Conservation (phyloP, 306 rosid species). For the Vigna trinervia region DNA sequence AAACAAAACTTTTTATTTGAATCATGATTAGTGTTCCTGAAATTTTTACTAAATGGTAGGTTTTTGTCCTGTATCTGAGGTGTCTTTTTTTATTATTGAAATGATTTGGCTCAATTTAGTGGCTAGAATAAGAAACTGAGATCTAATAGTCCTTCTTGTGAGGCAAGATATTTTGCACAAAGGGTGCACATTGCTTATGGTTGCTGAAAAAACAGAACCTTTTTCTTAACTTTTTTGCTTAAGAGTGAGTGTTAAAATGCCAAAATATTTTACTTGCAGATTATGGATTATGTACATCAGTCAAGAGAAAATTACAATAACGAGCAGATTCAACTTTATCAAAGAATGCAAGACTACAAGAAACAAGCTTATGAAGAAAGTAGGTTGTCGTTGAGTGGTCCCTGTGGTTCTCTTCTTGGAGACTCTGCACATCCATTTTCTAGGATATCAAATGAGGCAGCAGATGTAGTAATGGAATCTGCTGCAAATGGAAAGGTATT, state of each 20-base stretch:
- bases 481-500: constrained; percentile 77
- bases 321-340: constrained; percentile 66
- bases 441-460: constrained; percentile 68
- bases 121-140: constrained; percentile 40
- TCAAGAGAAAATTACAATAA: constrained; percentile 66
- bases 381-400: constrained; percentile 60
- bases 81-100: constrained; percentile 30
- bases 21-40: neutral
- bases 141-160: constrained; percentile 34
- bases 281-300: constrained; percentile 66
- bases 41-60: constrained; percentile 19
- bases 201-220: constrained; percentile 19
- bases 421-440: constrained; percentile 58
- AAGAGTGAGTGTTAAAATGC: constrained; percentile 34
- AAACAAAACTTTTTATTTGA: constrained; percentile 18
- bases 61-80: constrained; percentile 22
- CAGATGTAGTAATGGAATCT: constrained; percentile 73
- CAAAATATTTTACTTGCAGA: constrained; percentile 55
- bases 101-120: constrained; percentile 13
- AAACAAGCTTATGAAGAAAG: constrained; percentile 64
- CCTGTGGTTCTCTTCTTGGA: constrained; percentile 54
- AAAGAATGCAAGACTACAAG: constrained; percentile 75
- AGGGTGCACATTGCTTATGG: neutral
- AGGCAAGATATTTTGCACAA: constrained; percentile 40
- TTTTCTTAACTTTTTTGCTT: constrained; percentile 14